Base-by-base conservation (phyloP, 2,329 filamentous ascomycete species). In the Massarina eburnea region DNA sequence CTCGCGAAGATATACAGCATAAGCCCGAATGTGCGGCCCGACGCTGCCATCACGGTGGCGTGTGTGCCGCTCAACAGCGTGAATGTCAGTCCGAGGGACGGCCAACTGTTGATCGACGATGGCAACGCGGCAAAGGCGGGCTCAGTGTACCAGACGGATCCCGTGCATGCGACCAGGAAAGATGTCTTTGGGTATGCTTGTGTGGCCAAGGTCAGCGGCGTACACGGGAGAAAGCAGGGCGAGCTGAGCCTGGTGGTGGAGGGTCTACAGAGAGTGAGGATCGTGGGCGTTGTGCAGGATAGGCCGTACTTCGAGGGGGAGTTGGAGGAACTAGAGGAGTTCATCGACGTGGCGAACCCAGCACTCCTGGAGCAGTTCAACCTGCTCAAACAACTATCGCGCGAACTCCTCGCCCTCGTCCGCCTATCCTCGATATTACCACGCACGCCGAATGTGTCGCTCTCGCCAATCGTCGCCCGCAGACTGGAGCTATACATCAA, bases 401-500 rank as follows among this genome's bases (percentile, higher is more conserved):
- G 89, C 49, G 92, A 97, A 70, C 82, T 97, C 33, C 81, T 97
- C 19, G 86, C 88, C 2, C 82, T 96, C 19, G 78, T 97, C 22
- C 82, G 91, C 40, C 80, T 97, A 6, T 91, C 90, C 2, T 89
- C 91, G 2, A 80, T 96, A n/a, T 77, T 96, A 14, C 84, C 88
- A 15, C 82, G 88, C 47, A 80, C 82, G 33, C 82, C 84, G 20
- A 75, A 79, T 38, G 77, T 81, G 18, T 79, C 83, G 3, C 74
- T 97, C 14, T 91, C 91, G 3, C 91, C 92, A 1, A 75, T 92
- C n/a, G 80, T 97, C 41, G 90, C 90, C 0, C 83, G 91, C 40
- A 83, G 91, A 41, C 81, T 99, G 34, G 91, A 97, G 62, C 74
- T 91, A 42, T 94, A 90, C 70, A 96, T 99, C 53, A 80, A 84